Evolutionary conservation across 2,329 filamentous ascomycete species (phyloP).

Genomic region (Zarea fungicola): DNA sequence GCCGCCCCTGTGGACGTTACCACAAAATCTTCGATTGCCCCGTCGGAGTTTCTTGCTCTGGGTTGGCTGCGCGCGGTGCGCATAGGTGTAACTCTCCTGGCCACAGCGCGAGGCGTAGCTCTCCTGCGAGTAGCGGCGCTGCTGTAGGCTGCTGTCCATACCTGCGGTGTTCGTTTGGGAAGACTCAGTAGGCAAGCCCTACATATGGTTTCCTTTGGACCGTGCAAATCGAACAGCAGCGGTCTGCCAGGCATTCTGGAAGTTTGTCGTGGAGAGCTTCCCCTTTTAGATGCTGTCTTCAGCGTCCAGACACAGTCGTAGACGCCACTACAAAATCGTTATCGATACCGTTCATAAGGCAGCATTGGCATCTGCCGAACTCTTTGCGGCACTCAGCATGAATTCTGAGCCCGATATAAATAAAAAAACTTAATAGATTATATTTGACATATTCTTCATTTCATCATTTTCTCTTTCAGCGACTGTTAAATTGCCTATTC

Average conservation of each 20-base stretch:
- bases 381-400: not conserved
- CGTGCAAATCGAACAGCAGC: conserved; percentile 29
- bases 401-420: too few species aligned
- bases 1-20: not conserved
- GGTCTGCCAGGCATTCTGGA: conserved; percentile 23
- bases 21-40: conserved; percentile 3
- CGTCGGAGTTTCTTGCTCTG: not conserved
- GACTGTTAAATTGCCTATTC: not conserved
- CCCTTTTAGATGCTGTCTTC: conserved; percentile 1
- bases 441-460: not conserved
- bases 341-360: conserved; percentile 8
- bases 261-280: conserved; percentile 6
- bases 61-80: not conserved
- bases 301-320: not conserved
- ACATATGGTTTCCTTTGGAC: conserved; percentile 32
- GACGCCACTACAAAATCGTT: conserved; percentile 4
- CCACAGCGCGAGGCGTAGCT: conserved; percentile 16
- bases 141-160: conserved; percentile 30
- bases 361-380: conserved; percentile 10
- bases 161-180: conserved; percentile 22
- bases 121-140: conserved; percentile 22
- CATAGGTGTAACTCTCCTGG: not conserved
- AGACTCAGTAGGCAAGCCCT: conserved; percentile 31
- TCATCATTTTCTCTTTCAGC: not conserved
- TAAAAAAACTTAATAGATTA: too few species aligned